Percentiles rank a stretch among this genome's conserved stretches.
Conservation (phyloP, 176 grass and related monocot genomes). For the Eremochloa ophiuroides region DNA sequence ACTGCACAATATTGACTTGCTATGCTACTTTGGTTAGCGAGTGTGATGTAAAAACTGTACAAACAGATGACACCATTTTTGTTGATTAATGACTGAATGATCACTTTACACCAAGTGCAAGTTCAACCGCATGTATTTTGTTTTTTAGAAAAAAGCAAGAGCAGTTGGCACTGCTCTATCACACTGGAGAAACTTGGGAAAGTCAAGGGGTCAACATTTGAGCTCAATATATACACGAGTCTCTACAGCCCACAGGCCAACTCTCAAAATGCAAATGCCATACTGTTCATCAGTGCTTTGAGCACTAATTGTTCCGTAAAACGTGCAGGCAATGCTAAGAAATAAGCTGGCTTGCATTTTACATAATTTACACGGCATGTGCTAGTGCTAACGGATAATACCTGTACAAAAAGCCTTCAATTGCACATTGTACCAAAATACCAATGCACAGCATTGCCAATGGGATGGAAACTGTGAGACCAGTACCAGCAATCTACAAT, state of each 20-base stretch:
- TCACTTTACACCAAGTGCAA: neutral
- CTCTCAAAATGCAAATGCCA: too few relatives aligned
- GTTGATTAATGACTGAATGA: neutral
- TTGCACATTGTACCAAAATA: neutral
- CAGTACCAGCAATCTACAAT: neutral
- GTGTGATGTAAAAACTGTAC: slow-evolving; percentile 40
- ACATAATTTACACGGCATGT: neutral
- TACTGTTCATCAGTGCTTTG: neutral
- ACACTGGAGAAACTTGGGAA: neutral
- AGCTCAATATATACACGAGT: too few relatives aligned
- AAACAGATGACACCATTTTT: slow-evolving; percentile 13
- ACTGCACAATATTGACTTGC: slow-evolving; percentile 19
- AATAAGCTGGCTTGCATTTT: neutral
- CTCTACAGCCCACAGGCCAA: too few relatives aligned
- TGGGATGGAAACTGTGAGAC: neutral
- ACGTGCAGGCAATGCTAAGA: neutral
- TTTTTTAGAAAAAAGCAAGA: neutral
- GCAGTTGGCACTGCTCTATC: neutral
- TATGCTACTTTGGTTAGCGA: neutral
- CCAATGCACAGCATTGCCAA: neutral
- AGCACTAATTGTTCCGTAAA: neutral
- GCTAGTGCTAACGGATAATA: neutral
- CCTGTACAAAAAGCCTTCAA: slow-evolving; percentile 3
- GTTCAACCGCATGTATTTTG: neutral
- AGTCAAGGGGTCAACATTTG: neutral